Percentiles rank a stretch among this genome's conserved stretches.
Conservation (phyloP, 2,329 filamentous ascomycete species). For the Sphaerostilbella broomeana region DNA sequence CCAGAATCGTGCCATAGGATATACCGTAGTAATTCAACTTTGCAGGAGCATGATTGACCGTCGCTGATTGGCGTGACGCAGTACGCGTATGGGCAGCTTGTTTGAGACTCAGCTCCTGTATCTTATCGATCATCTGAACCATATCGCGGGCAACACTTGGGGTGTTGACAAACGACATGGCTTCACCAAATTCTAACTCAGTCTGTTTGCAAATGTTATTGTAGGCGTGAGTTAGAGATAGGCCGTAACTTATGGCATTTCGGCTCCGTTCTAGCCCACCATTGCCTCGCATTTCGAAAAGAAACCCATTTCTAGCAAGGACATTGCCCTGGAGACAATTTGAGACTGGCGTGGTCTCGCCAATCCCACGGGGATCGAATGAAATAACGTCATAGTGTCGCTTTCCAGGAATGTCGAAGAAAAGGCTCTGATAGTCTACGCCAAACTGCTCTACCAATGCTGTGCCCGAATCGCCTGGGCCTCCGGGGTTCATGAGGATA, state of each 20-base stretch:
- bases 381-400: conserved; percentile 34
- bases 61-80: no score
- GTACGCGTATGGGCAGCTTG: no score
- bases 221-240: conserved; percentile 19
- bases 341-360: conserved; percentile 28
- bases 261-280: conserved; percentile 19
- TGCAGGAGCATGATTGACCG: neutral
- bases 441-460: conserved; percentile 19
- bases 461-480: conserved; percentile 35
- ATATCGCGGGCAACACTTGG: conserved; percentile 34
- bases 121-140: conserved; percentile 34
- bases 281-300: conserved; percentile 25
- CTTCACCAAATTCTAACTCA: conserved; percentile 16
- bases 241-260: conserved; percentile 17
- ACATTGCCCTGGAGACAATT: conserved; percentile 30
- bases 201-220: conserved; percentile 23
- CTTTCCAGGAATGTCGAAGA: conserved; percentile 18
- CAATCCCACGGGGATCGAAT: conserved; percentile 37
- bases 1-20: conserved; percentile 35
- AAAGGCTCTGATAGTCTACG: conserved; percentile 21
- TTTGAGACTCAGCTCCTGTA: conserved; percentile 24
- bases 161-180: conserved; percentile 28
- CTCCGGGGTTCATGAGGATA: conserved; percentile 37
- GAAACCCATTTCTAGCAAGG: conserved; percentile 22
- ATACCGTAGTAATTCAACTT: conserved; percentile 30